Conservation (phyloP, 768 basidiomycete genomes). For the Rhizopogon vesiculosus region DNA sequence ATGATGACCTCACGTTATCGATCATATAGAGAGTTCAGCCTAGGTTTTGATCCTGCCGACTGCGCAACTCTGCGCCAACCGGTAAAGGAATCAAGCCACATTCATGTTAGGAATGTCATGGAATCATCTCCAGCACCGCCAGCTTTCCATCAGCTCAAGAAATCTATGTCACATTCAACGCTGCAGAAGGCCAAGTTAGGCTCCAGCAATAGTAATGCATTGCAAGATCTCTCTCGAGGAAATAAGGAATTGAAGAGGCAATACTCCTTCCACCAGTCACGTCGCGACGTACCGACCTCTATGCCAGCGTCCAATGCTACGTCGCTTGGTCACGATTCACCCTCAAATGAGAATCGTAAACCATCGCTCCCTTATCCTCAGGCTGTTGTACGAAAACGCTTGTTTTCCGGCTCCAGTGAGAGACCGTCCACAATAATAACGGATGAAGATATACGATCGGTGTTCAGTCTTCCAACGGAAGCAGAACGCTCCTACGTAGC, state of each 20-base stretch:
- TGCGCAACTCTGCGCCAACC: background rate
- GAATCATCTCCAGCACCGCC: background rate
- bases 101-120: background rate
- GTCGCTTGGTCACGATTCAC: constrained; percentile 3
- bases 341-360: background rate
- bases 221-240: constrained; percentile 12
- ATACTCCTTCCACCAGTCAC: constrained; percentile 59
- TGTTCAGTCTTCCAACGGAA: constrained; percentile 49
- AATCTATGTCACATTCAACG: constrained; percentile 54
- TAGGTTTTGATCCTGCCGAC: background rate
- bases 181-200: constrained; percentile 28
- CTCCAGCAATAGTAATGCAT: constrained; percentile 3
- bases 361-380: constrained; percentile 1
- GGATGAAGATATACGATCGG: constrained; percentile 53
- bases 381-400: constrained; percentile 38
- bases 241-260: constrained; percentile 46
- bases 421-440: constrained; percentile 47
- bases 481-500: constrained; percentile 27
- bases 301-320: constrained; percentile 8
- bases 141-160: constrained; percentile 28
- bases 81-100: background rate
- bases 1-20: constrained; percentile 22
- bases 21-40: constrained; percentile 22
- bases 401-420: constrained; percentile 59
- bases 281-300: constrained; percentile 42